Base-by-base conservation (phyloP, 805 yeast genomes). In the Tetrapisispora fleetii region DNA sequence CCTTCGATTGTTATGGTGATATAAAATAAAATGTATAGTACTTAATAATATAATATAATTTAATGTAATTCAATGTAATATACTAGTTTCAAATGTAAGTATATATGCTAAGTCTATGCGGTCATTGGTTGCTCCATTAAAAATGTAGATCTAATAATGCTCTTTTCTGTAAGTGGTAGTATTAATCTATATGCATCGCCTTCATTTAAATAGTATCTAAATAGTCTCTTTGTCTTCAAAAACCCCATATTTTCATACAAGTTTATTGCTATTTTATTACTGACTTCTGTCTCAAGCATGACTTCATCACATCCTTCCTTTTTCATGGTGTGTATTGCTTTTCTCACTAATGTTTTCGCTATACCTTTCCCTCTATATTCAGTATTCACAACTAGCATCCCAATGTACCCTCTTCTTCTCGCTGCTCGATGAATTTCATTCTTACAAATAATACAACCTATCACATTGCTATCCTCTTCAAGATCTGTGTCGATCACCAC, bases 101-200 rank as follows among this genome's bases (percentile, higher is more conserved):
- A 6, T 24, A 24, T 24, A 24, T 24, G 28, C 28, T 4, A 24
- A 24, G 28, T 24, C 8, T 24, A 24, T 24, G 28, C 28, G 28
- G 28, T 32, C 35, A 32, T 13, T 32, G 35, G n/a, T 11, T 32
- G 35, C 14, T 32, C 35, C n/a, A 19, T 30, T 27, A 79, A 60
- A 54, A 81, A 83, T 0, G 80, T 77, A 1, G 85, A 71, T 50
- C 93, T 64, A 24, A 65, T 58, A 2, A 77, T 65, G 35, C 85
- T 71, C 49, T 72, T 79, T 22, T 78, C 80, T 2, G 85, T 80
- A 17, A 93, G 60, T 2, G 98, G 98, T 40, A 93, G 64, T 8
- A 91, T 82, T 57, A 93, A 72, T 54, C 96, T 76, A 63, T 75
- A 91, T 0, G 99, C 98, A 67, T 93, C 99, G 60, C 85, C 95